phyloP scores from a whole-genome alignment of 1,284 basidiomycete genomes.

The Xerocomus nothofagi region DNA sequence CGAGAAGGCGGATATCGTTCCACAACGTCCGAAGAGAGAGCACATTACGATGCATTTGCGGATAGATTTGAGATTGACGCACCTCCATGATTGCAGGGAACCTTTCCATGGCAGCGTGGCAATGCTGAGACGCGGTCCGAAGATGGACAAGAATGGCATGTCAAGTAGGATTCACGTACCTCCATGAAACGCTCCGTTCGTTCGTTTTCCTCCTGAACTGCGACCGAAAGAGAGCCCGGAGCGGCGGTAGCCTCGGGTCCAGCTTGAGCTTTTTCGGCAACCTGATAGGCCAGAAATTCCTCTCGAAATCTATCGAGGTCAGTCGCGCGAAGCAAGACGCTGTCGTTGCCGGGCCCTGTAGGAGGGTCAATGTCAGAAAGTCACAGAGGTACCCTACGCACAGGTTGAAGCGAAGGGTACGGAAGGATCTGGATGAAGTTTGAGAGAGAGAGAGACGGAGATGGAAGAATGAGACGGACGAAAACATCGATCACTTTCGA shows the following conservation, averaged over 20 bases:
- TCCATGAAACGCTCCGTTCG: neutral
- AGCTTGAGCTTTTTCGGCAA: neutral
- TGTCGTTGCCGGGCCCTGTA: slow-evolving; percentile 20
- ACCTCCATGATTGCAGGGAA: slow-evolving; percentile 29
- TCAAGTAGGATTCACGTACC: slow-evolving; percentile 6
- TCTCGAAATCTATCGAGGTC: slow-evolving; percentile 14
- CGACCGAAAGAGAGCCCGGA: neutral
- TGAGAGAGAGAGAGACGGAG: neutral
- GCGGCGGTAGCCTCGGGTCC: neutral
- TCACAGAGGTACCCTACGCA: slow-evolving; percentile 1
- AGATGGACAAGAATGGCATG: neutral
- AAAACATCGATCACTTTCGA: slow-evolving; percentile 25
- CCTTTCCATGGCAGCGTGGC: slow-evolving; percentile 3
- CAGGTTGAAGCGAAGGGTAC: neutral
- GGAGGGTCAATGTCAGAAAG: neutral
- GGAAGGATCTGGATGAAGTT: slow-evolving; percentile 4
- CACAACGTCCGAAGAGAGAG: neutral
- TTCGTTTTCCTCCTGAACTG: neutral
- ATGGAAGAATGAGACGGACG: slow-evolving; percentile 12
- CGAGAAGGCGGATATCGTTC: neutral
- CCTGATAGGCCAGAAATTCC: slow-evolving; percentile 8
- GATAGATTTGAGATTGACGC: neutral
- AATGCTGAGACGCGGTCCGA: slow-evolving; percentile 12
- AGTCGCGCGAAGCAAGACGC: slow-evolving; percentile 18
- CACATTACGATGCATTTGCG: neutral